Evolutionary conservation across 345 rosid genomes (phyloP), one percentile per base, ranked within the genome.

Genomic region (sweet orange (Citrus sinensis)): DNA sequence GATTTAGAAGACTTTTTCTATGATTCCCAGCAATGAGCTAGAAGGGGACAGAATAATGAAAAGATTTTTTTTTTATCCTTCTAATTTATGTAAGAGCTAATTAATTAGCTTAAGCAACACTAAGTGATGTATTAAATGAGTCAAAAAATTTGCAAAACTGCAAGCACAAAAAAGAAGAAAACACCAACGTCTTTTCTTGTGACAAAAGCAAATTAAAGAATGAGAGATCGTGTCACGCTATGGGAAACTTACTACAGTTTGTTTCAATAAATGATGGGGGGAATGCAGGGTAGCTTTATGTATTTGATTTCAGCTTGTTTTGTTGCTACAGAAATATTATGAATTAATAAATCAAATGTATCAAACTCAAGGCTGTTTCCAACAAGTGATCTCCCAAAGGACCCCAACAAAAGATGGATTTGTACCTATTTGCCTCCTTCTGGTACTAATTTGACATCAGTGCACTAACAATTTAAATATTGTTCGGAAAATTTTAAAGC

Each of bases 1-100:
- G 88, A 84, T 59, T 34, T 82, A 68, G 77, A 86, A 67, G 84
- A 82, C 78, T 40, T 84, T 85, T 9, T 81, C 77, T 75, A 84
- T 80, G 13, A 70, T 86, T 22, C 85, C 84, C 1, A 66, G 61
- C n/a, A 59, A 84, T 9, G 80, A 87, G 22, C 80, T 84, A 54
- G 80, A 79, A 9, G 88, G 86, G 0, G 42, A 17, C n/a, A 67
- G 80, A 61, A 0, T 0, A 19, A 13, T 5, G 5, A 70, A 46
- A 39, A 39, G 0, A 39, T 8, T 0, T 8, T 5, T 35, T 35
- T 35, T 35, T 39, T 5, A 35, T 42, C 13, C 3, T 42, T 42
- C 14, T 1, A 86, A 87, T 56, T 46, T 46, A 13, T 46, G 51
- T 2, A 46, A 46, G 17, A 13, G 51, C 17, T 46, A 46, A 46